Percentiles rank a stretch among this genome's conserved stretches.
phyloP scores from a whole-genome alignment of 1,284 basidiomycete species.

The Mycena citricolor region DNA sequence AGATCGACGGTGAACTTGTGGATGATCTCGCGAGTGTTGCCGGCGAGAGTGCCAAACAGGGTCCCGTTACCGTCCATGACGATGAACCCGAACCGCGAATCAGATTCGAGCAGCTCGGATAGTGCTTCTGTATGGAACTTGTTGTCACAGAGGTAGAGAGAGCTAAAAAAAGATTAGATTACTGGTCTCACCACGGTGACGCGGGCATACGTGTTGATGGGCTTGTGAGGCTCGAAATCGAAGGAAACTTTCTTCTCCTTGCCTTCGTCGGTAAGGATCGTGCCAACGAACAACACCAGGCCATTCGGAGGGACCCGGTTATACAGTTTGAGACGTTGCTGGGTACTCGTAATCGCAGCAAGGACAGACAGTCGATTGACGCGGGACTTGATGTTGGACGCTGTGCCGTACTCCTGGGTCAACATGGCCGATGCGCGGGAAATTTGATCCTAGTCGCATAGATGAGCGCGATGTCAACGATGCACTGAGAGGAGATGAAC shows the following conservation, averaged over 20 bases:
- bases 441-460: slow-evolving; percentile 78
- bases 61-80: slow-evolving; percentile 99
- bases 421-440: slow-evolving; percentile 94
- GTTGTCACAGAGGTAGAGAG: slow-evolving; percentile 98
- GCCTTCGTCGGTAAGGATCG: slow-evolving; percentile 96
- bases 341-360: slow-evolving; percentile 98
- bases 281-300: slow-evolving; percentile 95
- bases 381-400: slow-evolving; percentile 99
- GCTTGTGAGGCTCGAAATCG: slow-evolving; percentile 97
- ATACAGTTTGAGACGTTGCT: slow-evolving; percentile 97
- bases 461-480: slow-evolving; percentile 18
- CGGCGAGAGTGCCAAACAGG: slow-evolving; percentile 93
- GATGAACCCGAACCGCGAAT: slow-evolving; percentile 98
- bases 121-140: slow-evolving; percentile 99
- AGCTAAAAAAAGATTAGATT: slow-evolving; percentile 50
- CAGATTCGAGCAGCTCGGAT: slow-evolving; percentile 94
- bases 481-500: slow-evolving; percentile 39
- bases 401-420: slow-evolving; percentile 97
- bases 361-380: slow-evolving; percentile 98
- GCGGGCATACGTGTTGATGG: slow-evolving; percentile 89
- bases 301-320: slow-evolving; percentile 96
- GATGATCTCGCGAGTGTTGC: slow-evolving; percentile 95
- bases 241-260: slow-evolving; percentile 99
- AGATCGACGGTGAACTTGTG: slow-evolving; percentile 99
- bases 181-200: slow-evolving; percentile 16